Evolutionary conservation across 257 asterid genomes (phyloP).

Genomic region (Ilex asprella): DNA sequence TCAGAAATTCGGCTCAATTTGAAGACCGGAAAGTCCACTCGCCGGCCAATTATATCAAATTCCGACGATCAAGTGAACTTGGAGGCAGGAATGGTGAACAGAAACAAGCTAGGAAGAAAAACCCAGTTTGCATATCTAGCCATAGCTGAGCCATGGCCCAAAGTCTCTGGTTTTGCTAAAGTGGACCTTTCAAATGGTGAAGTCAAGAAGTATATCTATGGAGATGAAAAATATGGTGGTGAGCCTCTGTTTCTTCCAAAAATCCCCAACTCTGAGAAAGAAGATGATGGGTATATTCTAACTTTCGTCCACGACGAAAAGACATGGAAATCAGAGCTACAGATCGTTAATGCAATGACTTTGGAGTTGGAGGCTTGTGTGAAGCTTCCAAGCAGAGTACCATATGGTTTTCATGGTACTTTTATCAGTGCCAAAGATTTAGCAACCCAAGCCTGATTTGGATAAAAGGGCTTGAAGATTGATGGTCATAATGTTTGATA

Average conservation of each 20-base stretch:
- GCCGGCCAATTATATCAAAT: conserved; percentile 47
- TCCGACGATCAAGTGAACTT: conserved; percentile 61
- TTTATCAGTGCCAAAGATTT: conserved; percentile 58
- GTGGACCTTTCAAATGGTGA: conserved; percentile 75
- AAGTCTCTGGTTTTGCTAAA: conserved; percentile 90
- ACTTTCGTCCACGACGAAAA: conserved; percentile 84
- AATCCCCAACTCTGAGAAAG: conserved; percentile 31
- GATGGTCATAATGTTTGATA: background rate
- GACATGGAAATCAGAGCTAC: conserved; percentile 65
- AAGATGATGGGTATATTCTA: conserved; percentile 72
- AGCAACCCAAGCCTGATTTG: conserved; percentile 46
- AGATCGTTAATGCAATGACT: conserved; percentile 64
- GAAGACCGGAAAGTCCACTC: conserved; percentile 65
- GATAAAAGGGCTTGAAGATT: background rate
- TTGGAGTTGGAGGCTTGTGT: conserved; percentile 64
- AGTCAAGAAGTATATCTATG: conserved; percentile 63
- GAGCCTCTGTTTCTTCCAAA: conserved; percentile 86
- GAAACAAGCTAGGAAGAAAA: conserved; percentile 79
- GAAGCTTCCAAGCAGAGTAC: conserved; percentile 79
- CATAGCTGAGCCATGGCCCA: conserved; percentile 98
- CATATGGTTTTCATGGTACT: conserved; percentile 94
- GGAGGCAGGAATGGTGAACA: conserved; percentile 97
- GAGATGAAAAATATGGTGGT: conserved; percentile 78
- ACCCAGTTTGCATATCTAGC: conserved; percentile 78
- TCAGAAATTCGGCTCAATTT: conserved; percentile 81